Conservation (phyloP, 2,329 filamentous ascomycete species). For the Dactylellina sp. region DNA sequence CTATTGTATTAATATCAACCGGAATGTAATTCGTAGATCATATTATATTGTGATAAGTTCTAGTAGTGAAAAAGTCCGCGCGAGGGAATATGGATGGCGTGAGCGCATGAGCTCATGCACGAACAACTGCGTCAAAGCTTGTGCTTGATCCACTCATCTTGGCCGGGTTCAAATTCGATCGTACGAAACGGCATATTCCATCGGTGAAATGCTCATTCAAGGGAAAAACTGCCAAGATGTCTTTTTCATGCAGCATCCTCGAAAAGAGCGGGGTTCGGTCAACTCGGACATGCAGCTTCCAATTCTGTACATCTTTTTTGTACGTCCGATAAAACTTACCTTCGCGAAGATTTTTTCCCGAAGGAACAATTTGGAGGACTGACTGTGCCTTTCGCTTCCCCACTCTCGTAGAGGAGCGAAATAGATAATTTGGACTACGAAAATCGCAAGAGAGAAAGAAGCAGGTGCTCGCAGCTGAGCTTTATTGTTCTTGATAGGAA, state of each 20-base stretch:
- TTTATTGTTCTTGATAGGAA: neutral
- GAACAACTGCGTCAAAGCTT: conserved; percentile 1
- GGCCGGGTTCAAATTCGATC: neutral
- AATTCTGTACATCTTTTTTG: neutral
- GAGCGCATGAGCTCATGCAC: conserved; percentile 1
- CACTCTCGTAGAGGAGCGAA: too few relatives aligned
- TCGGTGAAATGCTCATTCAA: neutral
- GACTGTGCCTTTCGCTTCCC: conserved; percentile 1
- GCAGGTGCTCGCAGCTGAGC: neutral
- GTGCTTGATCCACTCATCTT: conserved; percentile 14
- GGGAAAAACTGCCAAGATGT: conserved; percentile 8
- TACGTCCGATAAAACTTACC: neutral
- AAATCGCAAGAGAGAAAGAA: neutral
- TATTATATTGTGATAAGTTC: too few relatives aligned
- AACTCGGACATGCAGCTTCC: conserved; percentile 11
- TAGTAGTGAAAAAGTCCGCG: too few relatives aligned
- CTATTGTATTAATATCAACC: too few relatives aligned
- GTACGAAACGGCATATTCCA: conserved; percentile 17
- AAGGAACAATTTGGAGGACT: neutral
- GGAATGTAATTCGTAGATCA: too few relatives aligned
- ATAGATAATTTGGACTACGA: neutral
- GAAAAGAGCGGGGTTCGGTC: conserved; percentile 21
- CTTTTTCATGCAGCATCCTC: neutral
- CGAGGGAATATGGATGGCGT: too few relatives aligned
- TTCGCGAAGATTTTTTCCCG: conserved; percentile 26